phyloP scores from a whole-genome alignment of 257 asterid genomes.

The Craterostigma plantagineum region DNA sequence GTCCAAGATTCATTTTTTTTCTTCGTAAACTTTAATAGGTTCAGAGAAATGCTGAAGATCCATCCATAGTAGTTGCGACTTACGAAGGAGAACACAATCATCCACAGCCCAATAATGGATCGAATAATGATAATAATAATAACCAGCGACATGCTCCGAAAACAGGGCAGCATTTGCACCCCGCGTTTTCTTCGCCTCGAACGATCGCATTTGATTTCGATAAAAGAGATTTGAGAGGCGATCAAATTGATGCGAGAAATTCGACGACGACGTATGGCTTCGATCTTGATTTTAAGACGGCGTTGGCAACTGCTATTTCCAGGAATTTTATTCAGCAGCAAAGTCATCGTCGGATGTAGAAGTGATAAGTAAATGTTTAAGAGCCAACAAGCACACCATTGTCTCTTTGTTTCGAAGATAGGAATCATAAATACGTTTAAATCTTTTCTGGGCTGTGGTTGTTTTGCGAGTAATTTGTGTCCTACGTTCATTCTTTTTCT shows the following conservation, averaged over 20 bases:
- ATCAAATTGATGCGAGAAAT: too few relatives aligned
- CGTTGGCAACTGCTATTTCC: constrained; percentile 79
- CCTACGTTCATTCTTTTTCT: too few relatives aligned
- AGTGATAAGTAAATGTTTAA: too few relatives aligned
- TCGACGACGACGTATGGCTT: constrained; percentile 15
- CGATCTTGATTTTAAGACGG: constrained; percentile 81
- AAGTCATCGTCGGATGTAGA: too few relatives aligned
- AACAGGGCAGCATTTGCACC: background rate
- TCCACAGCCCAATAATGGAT: constrained; percentile 17
- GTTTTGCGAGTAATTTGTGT: too few relatives aligned
- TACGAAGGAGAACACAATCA: constrained; percentile 83
- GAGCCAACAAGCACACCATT: too few relatives aligned
- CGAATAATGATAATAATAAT: too few relatives aligned
- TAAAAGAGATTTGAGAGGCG: constrained; percentile 17
- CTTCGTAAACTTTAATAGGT: constrained; percentile 16
- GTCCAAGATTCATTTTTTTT: too few relatives aligned
- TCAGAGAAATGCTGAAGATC: constrained; percentile 54
- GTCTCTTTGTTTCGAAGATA: too few relatives aligned
- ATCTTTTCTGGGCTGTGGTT: too few relatives aligned
- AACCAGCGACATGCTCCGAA: constrained; percentile 14
- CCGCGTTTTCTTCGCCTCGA: too few relatives aligned
- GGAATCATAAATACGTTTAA: too few relatives aligned
- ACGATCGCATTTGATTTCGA: constrained; percentile 39
- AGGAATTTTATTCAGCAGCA: constrained; percentile 15
- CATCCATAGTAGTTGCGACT: constrained; percentile 42